Evolutionary conservation across 2,329 filamentous ascomycete genomes (phyloP), one percentile per base, ranked within the genome.

Genomic region (Chaetomiaceae sp.): DNA sequence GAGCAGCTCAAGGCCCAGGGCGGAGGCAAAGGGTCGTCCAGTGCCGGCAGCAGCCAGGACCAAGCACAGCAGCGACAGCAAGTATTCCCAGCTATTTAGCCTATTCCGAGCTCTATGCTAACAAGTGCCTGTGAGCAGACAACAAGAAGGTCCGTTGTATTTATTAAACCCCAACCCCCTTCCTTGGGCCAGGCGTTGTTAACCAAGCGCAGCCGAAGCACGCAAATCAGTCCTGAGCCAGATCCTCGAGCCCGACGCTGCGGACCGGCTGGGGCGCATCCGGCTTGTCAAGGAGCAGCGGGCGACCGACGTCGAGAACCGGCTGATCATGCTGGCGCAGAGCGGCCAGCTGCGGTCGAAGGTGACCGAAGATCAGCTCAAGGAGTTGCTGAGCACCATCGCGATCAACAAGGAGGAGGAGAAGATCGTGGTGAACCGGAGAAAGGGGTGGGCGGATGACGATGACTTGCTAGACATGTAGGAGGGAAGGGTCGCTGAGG

Each of bases 261-360:
- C 90, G 56, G 94, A 99, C 74, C 88, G 94, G 13, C 81, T 99
- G 1, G 90, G 89, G 53, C 89, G 94, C 61, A 97, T 99, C 73
- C 87, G 92, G 30, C 84, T 99, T 56, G 94, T 99, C 67, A 97
- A 97, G 74, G 90, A 91, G 69, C 85, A 86, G 63, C 89, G 94
- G 65, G 94, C 94, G 32, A 81, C 80, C 57, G 90, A 96, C 65
- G 83, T 99, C 53, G 94, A 99, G 76, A 91, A 95, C 77, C 75
- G 92, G 46, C 81, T 99, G 52, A 91, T 99, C 70, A 90, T 86
- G 84, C 81, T 99, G 53, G 92, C 94, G 54, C 84, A 90, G 65
- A 82, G 85, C 21, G 91, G 92, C 21, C 94, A 97, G 75, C 76
- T 99, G 63, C 78, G 89, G 50, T 75, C 82, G 57, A 95, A 96